Percentiles rank a stretch among this genome's conserved stretches.
These are phyloP conservation scores for Lentinula sp. DNA, from an alignment of 768 basidiomycete species.

Conservation along the genomic window DNA sequence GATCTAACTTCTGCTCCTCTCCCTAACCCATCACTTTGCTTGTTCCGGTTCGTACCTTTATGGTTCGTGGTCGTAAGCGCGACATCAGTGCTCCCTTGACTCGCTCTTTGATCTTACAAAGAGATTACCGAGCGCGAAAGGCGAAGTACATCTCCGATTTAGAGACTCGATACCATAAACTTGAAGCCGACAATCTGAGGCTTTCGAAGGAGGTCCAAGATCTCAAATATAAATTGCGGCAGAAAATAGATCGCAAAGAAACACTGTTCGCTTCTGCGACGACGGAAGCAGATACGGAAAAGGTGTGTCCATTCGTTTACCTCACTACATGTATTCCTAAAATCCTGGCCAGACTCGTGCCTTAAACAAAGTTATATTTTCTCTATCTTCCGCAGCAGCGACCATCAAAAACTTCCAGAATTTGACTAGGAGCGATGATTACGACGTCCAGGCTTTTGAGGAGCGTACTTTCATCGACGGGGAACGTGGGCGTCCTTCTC, in stretches of 20 bases:
- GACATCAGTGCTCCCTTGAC: conserved; percentile 6
- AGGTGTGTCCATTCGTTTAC: neutral
- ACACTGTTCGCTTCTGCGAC: neutral
- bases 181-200: neutral
- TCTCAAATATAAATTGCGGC: neutral
- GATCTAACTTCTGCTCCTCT: neutral
- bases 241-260: neutral
- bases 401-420: neutral
- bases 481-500: neutral
- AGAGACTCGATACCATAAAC: neutral
- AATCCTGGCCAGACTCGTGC: neutral
- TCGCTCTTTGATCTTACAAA: conserved; percentile 4
- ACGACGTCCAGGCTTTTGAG: neutral
- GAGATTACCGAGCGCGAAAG: conserved; percentile 6
- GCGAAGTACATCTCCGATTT: conserved; percentile 3
- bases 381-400: neutral
- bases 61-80: conserved; percentile 7
- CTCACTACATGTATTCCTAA: neutral
- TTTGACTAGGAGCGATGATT: neutral
- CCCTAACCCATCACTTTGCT: neutral
- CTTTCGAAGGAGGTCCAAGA: conserved; percentile 2
- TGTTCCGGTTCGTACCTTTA: neutral
- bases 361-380: neutral
- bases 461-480: neutral
- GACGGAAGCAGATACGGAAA: neutral